These are phyloP conservation scores for Xylariaceae sp. DNA, from an alignment of 2,329 filamentous ascomycete genomes.

Conservation along the genomic window DNA sequence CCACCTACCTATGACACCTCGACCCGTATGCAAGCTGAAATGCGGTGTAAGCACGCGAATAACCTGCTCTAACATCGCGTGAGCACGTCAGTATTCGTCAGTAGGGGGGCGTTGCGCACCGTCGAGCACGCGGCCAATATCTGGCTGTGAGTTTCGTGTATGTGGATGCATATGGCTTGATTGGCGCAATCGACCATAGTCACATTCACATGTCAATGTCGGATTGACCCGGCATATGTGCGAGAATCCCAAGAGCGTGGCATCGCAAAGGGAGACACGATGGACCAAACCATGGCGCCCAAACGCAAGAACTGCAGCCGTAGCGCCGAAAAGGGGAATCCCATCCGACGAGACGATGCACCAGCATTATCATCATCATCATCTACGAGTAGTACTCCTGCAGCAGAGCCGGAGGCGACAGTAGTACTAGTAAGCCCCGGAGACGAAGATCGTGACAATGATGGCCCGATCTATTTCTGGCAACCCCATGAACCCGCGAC, in stretches of 20 bases:
- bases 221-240: neutral
- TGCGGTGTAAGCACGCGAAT: neutral
- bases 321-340: neutral
- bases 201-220: neutral
- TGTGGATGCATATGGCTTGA: neutral
- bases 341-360: neutral
- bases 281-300: constrained; percentile 8
- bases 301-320: constrained; percentile 1
- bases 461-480: constrained; percentile 21
- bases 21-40: neutral
- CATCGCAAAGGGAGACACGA: neutral
- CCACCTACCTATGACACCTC: neutral
- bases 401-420: neutral
- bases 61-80: neutral
- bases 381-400: no score
- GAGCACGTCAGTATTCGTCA: neutral
- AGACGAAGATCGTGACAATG: neutral
- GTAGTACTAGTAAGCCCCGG: no score
- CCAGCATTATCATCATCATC: neutral
- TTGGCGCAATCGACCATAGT: neutral
- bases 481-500: constrained; percentile 7
- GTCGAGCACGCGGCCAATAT: no score
- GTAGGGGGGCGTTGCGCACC: no score
- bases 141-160: neutral
- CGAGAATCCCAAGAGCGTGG: neutral